Conservation (phyloP, 2,329 filamentous ascomycete genomes). For the Emericellopsis cladophorae region DNA sequence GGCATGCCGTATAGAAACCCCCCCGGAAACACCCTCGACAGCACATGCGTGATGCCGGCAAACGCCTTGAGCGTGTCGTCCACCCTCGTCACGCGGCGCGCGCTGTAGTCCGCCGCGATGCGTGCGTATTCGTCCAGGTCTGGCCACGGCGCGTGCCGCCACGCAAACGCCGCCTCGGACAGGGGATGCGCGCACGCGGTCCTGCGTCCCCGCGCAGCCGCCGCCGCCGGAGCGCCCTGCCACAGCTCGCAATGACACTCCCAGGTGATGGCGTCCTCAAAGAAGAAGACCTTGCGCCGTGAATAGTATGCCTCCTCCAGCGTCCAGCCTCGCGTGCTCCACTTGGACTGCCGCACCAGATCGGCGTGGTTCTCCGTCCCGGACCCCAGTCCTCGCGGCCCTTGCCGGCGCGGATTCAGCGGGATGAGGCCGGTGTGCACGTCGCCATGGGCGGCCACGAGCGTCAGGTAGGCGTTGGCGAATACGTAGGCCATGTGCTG, state of each 20-base stretch:
- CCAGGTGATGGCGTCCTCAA: conserved; percentile 28
- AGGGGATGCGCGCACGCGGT: not conserved
- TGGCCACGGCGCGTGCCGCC: conserved; percentile 27
- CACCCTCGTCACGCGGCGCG: conserved; percentile 22
- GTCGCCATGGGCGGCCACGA: conserved; percentile 28
- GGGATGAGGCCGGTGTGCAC: conserved; percentile 22
- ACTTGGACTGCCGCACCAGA: conserved; percentile 21
- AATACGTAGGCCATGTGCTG: conserved; percentile 32
- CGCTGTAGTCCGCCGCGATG: conserved; percentile 29
- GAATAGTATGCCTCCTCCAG: conserved; percentile 29
- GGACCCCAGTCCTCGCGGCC: conserved; percentile 3
- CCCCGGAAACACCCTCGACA: conserved; percentile 26
- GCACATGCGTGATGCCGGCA: conserved; percentile 25
- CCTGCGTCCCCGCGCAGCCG: conserved; percentile 12
- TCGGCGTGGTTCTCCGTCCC: conserved; percentile 19
- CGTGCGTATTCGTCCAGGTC: conserved; percentile 31
- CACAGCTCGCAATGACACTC: conserved; percentile 31
- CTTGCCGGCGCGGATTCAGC: conserved; percentile 19
- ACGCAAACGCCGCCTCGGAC: conserved; percentile 19
- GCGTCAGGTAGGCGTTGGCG: conserved; percentile 28
- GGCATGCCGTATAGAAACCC: conserved; percentile 33
- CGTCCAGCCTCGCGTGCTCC: conserved; percentile 29
- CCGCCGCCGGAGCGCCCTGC: conserved; percentile 21
- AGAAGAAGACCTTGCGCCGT: conserved; percentile 28
- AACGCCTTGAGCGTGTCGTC: conserved; percentile 30